Conservation (phyloP, 2,329 filamentous ascomycete genomes). For the Exophiala viscosa region DNA sequence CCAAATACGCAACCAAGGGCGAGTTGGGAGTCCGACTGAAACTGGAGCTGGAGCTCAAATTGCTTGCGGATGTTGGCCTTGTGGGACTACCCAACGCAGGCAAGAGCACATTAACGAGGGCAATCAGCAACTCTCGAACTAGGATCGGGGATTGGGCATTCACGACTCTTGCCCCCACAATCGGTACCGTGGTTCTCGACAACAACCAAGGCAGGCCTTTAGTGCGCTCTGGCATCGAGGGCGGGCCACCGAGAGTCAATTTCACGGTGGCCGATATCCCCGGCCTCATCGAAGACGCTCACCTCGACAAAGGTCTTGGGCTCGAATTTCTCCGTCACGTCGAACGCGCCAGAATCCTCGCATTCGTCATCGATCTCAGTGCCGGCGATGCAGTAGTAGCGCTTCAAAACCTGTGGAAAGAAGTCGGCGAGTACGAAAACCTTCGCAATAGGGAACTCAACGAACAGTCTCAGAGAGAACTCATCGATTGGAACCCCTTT, state of each 20-base stretch:
- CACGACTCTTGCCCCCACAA: constrained; percentile 90
- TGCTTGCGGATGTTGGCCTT: constrained; percentile 89
- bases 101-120: constrained; percentile 86
- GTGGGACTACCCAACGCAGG: constrained; percentile 95
- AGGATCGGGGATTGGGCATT: constrained; percentile 94
- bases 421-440: constrained; percentile 84
- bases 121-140: constrained; percentile 82
- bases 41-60: constrained; percentile 85
- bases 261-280: constrained; percentile 97
- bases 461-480: constrained; percentile 59
- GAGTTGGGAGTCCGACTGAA: constrained; percentile 73
- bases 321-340: constrained; percentile 91
- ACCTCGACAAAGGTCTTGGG: constrained; percentile 85
- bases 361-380: constrained; percentile 85
- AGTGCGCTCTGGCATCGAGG: constrained; percentile 43
- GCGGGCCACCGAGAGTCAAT: constrained; percentile 62
- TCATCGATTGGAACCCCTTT: constrained; percentile 50
- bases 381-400: constrained; percentile 75
- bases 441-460: constrained; percentile 69
- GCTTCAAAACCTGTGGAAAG: constrained; percentile 79
- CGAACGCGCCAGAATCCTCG: constrained; percentile 85
- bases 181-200: constrained; percentile 92
- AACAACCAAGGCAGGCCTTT: constrained; percentile 72
- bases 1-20: constrained; percentile 84
- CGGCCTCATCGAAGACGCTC: constrained; percentile 85